Evolutionary conservation across 768 basidiomycete species (phyloP).

Genomic region (Lyophyllum decastes): DNA sequence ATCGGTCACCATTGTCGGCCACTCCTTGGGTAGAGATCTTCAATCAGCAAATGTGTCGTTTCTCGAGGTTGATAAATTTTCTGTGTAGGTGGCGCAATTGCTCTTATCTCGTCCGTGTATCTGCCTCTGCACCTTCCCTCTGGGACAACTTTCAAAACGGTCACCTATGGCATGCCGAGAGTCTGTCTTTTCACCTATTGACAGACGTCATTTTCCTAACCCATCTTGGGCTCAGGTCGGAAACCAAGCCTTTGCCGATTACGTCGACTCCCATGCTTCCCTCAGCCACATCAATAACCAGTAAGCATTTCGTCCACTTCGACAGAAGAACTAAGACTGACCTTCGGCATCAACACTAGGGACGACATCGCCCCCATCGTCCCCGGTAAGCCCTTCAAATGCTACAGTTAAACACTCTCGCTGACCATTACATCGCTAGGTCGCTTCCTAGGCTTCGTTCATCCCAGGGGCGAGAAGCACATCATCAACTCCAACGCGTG

Average conservation of each 20-base stretch:
- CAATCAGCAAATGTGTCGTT: too few species aligned
- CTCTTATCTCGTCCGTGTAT: slow-evolving; percentile 40
- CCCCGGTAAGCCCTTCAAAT: slow-evolving; percentile 19
- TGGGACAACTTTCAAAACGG: slow-evolving; percentile 14
- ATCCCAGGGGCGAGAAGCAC: slow-evolving; percentile 33
- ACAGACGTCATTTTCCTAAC: neutral
- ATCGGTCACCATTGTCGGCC: slow-evolving; percentile 33
- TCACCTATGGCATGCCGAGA: slow-evolving; percentile 22
- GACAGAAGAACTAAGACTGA: neutral
- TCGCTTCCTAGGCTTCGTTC: slow-evolving; percentile 36
- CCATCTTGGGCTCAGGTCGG: slow-evolving; percentile 36
- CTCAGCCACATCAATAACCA: slow-evolving; percentile 53
- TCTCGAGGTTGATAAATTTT: neutral
- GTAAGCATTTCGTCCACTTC: slow-evolving; percentile 14
- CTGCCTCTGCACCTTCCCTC: slow-evolving; percentile 39
- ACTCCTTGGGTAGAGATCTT: slow-evolving; percentile 33
- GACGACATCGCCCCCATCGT: slow-evolving; percentile 32
- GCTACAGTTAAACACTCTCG: neutral
- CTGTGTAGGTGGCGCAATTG: slow-evolving; percentile 35
- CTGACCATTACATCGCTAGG: slow-evolving; percentile 13
- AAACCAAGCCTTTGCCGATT: slow-evolving; percentile 55
- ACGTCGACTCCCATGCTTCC: slow-evolving; percentile 42
- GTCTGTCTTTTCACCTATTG: slow-evolving; percentile 5
- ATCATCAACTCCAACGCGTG: slow-evolving; percentile 18
- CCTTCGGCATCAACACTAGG: slow-evolving; percentile 2